Conservation (phyloP, 2,329 filamentous ascomycete species). For the Pseudovirgaria hyperparasitica region DNA sequence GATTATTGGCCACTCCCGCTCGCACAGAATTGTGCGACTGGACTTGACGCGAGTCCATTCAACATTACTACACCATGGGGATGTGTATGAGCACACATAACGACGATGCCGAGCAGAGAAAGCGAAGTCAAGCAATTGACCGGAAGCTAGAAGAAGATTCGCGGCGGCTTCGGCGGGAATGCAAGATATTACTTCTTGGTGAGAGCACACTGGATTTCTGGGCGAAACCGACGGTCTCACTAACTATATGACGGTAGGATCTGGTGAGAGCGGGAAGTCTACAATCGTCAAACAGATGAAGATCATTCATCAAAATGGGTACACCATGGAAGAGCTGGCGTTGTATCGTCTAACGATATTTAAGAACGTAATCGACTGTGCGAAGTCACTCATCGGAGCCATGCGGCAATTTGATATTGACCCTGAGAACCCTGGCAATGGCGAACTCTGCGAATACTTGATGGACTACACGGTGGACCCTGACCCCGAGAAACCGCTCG, state of each 20-base stretch:
- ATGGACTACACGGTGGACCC: constrained; percentile 82
- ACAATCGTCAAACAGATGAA: constrained; percentile 99
- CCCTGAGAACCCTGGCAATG: constrained; percentile 57
- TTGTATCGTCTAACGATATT: constrained; percentile 94
- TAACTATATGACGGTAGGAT: constrained; percentile 48
- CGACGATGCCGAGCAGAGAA: constrained; percentile 85
- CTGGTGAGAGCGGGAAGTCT: constrained; percentile 96
- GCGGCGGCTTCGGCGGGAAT: constrained; percentile 84
- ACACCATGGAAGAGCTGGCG: constrained; percentile 83
- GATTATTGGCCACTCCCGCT: too few species aligned
- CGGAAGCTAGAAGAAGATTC: constrained; percentile 89
- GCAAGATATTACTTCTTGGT: constrained; percentile 96
- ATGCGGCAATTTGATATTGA: constrained; percentile 87
- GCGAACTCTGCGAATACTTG: constrained; percentile 65
- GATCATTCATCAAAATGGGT: constrained; percentile 97
- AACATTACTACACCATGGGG: constrained; percentile 81
- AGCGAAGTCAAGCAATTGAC: constrained; percentile 93
- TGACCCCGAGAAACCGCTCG: constrained; percentile 75
- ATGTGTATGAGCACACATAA: constrained; percentile 81
- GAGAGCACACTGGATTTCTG: constrained; percentile 23
- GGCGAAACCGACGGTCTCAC: constrained; percentile 1
- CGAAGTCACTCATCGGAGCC: constrained; percentile 80
- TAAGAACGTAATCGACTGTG: constrained; percentile 96
- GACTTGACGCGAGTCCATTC: too few species aligned
- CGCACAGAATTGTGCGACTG: too few species aligned